Percentiles rank a stretch among this genome's conserved stretches.
phyloP scores from a whole-genome alignment of 257 asterid species.

The Ilex asprella region DNA sequence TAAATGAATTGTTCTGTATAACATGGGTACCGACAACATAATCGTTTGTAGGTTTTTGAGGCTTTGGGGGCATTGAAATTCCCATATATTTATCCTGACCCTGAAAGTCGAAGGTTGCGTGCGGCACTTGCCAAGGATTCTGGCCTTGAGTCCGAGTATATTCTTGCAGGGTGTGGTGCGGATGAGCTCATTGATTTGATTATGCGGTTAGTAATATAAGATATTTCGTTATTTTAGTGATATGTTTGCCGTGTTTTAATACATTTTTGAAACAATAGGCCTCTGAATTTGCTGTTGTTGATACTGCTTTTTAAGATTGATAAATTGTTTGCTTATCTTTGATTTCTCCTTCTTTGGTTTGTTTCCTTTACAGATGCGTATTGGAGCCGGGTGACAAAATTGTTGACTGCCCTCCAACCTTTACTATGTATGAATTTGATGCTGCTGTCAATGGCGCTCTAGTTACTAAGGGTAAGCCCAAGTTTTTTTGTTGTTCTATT shows the following conservation, averaged over 20 bases:
- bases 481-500: slow-evolving; percentile 6
- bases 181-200: slow-evolving; percentile 95
- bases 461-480: slow-evolving; percentile 66
- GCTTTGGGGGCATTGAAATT: slow-evolving; percentile 83
- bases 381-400: slow-evolving; percentile 92
- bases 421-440: slow-evolving; percentile 97
- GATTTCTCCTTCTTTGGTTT: slow-evolving; percentile 9
- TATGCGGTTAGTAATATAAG: slow-evolving; percentile 55
- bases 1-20: too few species aligned
- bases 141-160: slow-evolving; percentile 85
- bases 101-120: slow-evolving; percentile 86
- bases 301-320: too few species aligned
- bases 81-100: slow-evolving; percentile 96
- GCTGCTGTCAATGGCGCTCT: slow-evolving; percentile 93
- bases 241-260: too few species aligned
- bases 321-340: background rate
- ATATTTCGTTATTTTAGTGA: too few species aligned
- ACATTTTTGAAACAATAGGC: too few species aligned
- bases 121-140: slow-evolving; percentile 95
- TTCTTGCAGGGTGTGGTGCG: slow-evolving; percentile 95
- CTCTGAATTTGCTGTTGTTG: background rate
- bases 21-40: background rate
- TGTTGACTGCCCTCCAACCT: slow-evolving; percentile 97
- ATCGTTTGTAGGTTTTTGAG: slow-evolving; percentile 63
- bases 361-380: slow-evolving; percentile 58